Percentiles rank a stretch among this genome's conserved stretches.
Evolutionary conservation across 441 rosid genomes (phyloP).

Genomic region (Pelargonium citronellum): DNA sequence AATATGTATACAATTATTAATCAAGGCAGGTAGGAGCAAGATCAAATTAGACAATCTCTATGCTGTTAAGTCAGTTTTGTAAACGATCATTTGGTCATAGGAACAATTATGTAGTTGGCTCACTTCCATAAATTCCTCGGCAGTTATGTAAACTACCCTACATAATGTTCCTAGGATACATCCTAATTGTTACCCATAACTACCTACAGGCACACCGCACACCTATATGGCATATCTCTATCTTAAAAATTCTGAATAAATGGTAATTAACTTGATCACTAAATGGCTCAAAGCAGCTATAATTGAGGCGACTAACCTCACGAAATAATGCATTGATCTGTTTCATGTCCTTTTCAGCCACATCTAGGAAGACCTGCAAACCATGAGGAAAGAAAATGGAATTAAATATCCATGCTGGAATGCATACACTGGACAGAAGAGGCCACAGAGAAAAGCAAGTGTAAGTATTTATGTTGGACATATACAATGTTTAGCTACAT

Average conservation of each 20-base stretch:
- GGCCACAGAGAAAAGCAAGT: background rate
- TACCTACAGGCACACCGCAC: too few species aligned
- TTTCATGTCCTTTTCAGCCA: constrained; percentile 76
- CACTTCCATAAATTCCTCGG: too few species aligned
- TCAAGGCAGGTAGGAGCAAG: too few species aligned
- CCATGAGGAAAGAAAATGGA: constrained; percentile 11
- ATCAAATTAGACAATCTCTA: too few species aligned
- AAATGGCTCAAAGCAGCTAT: constrained; percentile 14
- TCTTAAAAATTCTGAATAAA: constrained; percentile 4
- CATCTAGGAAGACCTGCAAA: constrained; percentile 77
- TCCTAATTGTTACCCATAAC: too few species aligned
- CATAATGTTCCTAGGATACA: too few species aligned
- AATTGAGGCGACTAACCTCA: constrained; percentile 50
- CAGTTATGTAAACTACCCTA: too few species aligned
- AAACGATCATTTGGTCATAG: too few species aligned
- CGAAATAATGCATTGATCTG: constrained; percentile 66
- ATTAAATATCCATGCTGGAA: background rate
- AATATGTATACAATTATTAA: background rate
- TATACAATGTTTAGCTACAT: background rate
- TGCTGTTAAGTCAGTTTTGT: too few species aligned
- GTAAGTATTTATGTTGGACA: background rate
- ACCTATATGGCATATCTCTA: background rate
- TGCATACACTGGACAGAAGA: background rate
- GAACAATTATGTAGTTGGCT: too few species aligned
- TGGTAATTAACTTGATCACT: constrained; percentile 8